These are phyloP conservation scores for Backusella macrospora DNA, from an alignment of 192 early-diverging fungal species.

Conservation along the genomic window DNA sequence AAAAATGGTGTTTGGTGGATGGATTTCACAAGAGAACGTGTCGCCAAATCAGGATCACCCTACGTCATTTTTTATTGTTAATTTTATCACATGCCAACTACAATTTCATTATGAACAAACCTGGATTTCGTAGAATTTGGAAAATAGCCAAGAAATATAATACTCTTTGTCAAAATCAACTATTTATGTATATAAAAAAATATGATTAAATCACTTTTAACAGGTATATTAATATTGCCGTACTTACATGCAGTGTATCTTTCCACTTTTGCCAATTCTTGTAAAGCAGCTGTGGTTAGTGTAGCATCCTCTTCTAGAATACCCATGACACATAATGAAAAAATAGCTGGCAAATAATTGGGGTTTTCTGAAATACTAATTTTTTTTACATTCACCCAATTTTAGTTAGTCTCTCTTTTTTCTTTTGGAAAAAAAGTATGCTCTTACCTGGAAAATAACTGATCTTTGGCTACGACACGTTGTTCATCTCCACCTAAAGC, in stretches of 20 bases:
- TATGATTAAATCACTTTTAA: background rate
- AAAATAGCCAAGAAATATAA: constrained; percentile 33
- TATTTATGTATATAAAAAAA: background rate
- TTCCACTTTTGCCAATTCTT: constrained; percentile 65
- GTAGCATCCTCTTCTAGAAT: constrained; percentile 63
- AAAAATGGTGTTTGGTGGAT: constrained; percentile 48
- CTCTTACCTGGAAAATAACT: constrained; percentile 70
- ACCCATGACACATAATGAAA: constrained; percentile 70
- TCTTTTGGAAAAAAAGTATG: constrained; percentile 6
- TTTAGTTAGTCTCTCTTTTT: background rate
- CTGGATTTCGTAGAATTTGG: constrained; percentile 28
- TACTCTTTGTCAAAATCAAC: constrained; percentile 32
- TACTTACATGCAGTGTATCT: constrained; percentile 43
- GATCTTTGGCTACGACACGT: constrained; percentile 73
- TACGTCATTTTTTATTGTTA: constrained; percentile 17
- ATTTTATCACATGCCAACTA: background rate
- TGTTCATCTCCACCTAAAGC: constrained; percentile 83
- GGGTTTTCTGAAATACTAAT: constrained; percentile 57
- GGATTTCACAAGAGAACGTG: constrained; percentile 42
- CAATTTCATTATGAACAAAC: constrained; percentile 14
- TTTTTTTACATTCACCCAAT: background rate
- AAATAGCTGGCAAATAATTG: constrained; percentile 63
- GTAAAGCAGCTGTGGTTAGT: constrained; percentile 63
- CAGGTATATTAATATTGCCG: background rate
- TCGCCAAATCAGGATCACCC: constrained; percentile 31